Percentiles rank a stretch among this genome's conserved stretches.
phyloP scores from a whole-genome alignment of 2,329 filamentous ascomycete species.

The Colletotrichum cordylinicola region DNA sequence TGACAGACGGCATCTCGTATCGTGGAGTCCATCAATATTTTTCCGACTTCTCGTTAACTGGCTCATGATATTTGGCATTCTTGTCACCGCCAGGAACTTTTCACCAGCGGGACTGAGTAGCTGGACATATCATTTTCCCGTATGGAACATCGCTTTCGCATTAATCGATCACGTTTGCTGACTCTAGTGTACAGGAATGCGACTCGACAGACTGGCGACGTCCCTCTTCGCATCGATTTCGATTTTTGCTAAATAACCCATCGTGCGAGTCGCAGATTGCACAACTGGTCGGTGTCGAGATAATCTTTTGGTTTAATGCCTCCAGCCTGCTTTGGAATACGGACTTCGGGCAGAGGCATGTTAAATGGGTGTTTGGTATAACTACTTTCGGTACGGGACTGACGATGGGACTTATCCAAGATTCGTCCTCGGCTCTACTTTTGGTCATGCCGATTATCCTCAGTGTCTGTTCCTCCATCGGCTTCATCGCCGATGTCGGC shows the following conservation, averaged over 20 bases:
- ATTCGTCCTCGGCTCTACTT: background rate
- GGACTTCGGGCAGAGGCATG: background rate
- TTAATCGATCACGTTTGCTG: too few species aligned
- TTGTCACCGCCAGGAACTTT: too few species aligned
- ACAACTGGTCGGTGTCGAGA: background rate
- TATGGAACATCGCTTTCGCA: fast-evolving
- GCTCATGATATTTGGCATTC: too few species aligned
- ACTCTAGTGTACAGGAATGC: too few species aligned
- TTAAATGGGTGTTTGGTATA: background rate
- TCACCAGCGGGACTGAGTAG: too few species aligned
- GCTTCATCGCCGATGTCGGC: background rate
- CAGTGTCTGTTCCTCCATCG: background rate
- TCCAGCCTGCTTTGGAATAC: background rate
- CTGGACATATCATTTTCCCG: background rate
- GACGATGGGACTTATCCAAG: background rate
- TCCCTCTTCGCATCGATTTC: background rate
- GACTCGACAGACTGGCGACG: background rate
- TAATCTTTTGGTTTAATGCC: fast-evolving
- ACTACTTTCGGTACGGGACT: fast-evolving
- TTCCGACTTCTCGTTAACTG: too few species aligned
- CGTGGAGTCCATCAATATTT: too few species aligned
- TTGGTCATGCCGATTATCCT: background rate
- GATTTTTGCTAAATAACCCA: background rate
- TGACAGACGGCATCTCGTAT: too few species aligned
- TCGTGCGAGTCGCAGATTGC: background rate